Conservation (phyloP, 1,284 basidiomycete genomes). For the Irpex rosettiformis region DNA sequence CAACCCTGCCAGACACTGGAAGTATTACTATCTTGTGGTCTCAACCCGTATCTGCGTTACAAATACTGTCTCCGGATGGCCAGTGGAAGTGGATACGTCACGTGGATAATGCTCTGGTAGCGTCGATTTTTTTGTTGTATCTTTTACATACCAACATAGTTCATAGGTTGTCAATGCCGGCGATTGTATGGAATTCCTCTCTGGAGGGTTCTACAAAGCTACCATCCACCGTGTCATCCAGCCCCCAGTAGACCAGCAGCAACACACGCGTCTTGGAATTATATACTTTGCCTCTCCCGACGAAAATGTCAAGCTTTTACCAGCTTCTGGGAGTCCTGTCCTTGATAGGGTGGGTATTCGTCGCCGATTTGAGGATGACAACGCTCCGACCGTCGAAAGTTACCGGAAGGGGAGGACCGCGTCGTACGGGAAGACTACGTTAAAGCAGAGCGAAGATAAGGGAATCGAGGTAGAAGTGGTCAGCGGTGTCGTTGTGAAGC, state of each 20-base stretch:
- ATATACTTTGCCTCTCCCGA: constrained; percentile 39
- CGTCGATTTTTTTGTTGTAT: constrained; percentile 10
- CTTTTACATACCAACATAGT: neutral
- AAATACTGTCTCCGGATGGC: constrained; percentile 47
- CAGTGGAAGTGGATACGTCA: constrained; percentile 59
- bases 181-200: constrained; percentile 40
- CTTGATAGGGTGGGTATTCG: constrained; percentile 30
- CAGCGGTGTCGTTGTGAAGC: constrained; percentile 39
- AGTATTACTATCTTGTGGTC: constrained; percentile 57
- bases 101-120: constrained; percentile 55
- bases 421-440: constrained; percentile 31
- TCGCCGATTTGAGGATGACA: constrained; percentile 27
- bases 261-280: constrained; percentile 38
- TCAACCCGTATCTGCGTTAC: constrained; percentile 57
- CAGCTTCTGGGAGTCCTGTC: constrained; percentile 28
- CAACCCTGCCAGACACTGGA: constrained; percentile 44
- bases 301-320: constrained; percentile 29
- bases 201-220: constrained; percentile 42
- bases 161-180: constrained; percentile 33
- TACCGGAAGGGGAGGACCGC: constrained; percentile 37
- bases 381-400: constrained; percentile 33
- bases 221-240: constrained; percentile 42
- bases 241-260: constrained; percentile 46
- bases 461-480: constrained; percentile 42
- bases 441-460: constrained; percentile 30